These are phyloP conservation scores for Taphrina populina DNA, from an alignment of 1,139 yeast species.

Conservation along the genomic window DNA sequence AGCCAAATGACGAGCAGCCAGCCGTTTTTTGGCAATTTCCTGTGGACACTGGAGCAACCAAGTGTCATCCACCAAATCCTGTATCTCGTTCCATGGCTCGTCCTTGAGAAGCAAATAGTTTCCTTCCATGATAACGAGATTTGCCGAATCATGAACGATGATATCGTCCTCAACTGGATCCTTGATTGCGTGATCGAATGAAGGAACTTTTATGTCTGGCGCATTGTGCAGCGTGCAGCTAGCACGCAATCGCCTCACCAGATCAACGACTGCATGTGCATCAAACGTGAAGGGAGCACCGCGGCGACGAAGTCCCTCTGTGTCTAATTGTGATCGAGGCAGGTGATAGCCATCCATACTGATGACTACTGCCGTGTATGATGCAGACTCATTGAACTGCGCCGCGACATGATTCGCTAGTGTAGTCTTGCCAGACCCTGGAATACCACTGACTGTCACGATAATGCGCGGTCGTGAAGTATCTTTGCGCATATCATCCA, in stretches of 20 bases:
- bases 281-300: conserved; percentile 90
- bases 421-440: conserved; percentile 37
- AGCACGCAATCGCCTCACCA: conserved; percentile 42
- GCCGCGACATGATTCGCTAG: conserved; percentile 16
- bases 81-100: conserved; percentile 46
- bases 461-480: conserved; percentile 32
- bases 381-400: conserved; percentile 10
- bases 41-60: conserved; percentile 51
- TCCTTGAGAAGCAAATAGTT: conserved; percentile 46
- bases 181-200: conserved; percentile 65
- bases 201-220: conserved; percentile 55
- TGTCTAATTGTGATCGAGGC: conserved; percentile 56
- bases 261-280: conserved; percentile 51
- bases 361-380: conserved; percentile 21
- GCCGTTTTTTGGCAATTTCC: conserved; percentile 54
- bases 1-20: conserved; percentile 63
- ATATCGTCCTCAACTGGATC: conserved; percentile 64
- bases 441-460: conserved; percentile 34
- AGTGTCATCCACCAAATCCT: conserved; percentile 44
- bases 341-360: conserved; percentile 68
- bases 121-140: conserved; percentile 62
- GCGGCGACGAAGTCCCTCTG: conserved; percentile 60
- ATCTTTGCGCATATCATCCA: too few species aligned
- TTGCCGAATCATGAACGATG: conserved; percentile 48
- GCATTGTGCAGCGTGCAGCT: conserved; percentile 21